phyloP scores from a whole-genome alignment of 768 basidiomycete species.

The Pleurotus salmoneostramineus region DNA sequence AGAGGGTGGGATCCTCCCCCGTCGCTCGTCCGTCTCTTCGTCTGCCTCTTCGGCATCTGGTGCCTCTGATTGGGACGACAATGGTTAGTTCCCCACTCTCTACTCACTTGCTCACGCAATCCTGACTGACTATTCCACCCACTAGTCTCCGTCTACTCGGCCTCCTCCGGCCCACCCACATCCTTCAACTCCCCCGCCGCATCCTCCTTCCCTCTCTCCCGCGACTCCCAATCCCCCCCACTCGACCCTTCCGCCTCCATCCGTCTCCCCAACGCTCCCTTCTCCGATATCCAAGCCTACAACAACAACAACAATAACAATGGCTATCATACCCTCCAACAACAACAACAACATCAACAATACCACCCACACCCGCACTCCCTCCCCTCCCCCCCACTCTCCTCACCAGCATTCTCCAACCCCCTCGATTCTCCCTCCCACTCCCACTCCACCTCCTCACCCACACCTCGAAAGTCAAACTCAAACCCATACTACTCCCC shows the following conservation, averaged over 20 bases:
- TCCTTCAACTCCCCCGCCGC: slow-evolving; percentile 65
- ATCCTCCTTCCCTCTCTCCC: slow-evolving; percentile 56
- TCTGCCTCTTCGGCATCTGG: slow-evolving; percentile 54
- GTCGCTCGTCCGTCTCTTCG: slow-evolving; percentile 64
- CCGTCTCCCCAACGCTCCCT: slow-evolving; percentile 69
- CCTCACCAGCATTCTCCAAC: slow-evolving; percentile 17
- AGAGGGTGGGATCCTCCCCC: slow-evolving; percentile 45
- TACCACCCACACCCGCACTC: slow-evolving; percentile 10
- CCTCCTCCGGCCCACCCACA: slow-evolving; percentile 58
- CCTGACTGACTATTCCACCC: slow-evolving; percentile 10
- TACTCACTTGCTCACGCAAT: slow-evolving; percentile 13
- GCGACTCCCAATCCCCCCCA: slow-evolving; percentile 46
- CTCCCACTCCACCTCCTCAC: slow-evolving; percentile 15
- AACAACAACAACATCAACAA: slow-evolving; percentile 1
- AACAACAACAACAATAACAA: too few species aligned
- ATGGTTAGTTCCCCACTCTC: slow-evolving; percentile 42
- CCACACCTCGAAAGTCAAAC: not conserved
- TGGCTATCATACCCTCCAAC: too few species aligned
- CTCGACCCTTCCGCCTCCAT: slow-evolving; percentile 63
- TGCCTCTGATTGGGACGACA: slow-evolving; percentile 81
- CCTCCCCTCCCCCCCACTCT: slow-evolving; percentile 13
- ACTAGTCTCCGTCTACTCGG: slow-evolving; percentile 49
- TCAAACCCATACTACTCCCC: not conserved
- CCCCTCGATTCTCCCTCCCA: slow-evolving; percentile 16
- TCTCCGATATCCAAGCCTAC: slow-evolving; percentile 62